Conservation (phyloP, 345 rosid genomes). For the Bruguiera gymnorhiza region DNA sequence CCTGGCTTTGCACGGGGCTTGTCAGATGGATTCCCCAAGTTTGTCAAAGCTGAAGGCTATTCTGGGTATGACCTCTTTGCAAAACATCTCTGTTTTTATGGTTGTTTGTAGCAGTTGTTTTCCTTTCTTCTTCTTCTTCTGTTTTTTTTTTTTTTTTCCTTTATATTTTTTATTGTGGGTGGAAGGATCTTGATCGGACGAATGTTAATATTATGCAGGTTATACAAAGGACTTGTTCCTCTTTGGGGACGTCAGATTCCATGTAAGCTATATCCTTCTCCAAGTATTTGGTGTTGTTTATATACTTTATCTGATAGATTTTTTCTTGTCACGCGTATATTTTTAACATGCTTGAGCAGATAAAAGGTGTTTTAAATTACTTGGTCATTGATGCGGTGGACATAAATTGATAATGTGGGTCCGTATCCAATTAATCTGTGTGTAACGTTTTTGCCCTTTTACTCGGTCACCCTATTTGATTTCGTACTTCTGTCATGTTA, state of each 20-base stretch:
- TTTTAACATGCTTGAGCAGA: too few species aligned
- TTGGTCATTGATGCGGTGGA: too few species aligned
- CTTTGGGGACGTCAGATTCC: constrained; percentile 99
- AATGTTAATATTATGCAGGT: constrained; percentile 36
- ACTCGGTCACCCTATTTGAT: not conserved
- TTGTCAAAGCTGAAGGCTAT: constrained; percentile 69
- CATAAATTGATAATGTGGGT: too few species aligned
- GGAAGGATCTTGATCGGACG: too few species aligned
- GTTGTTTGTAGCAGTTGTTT: not conserved
- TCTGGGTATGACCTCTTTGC: constrained; percentile 42
- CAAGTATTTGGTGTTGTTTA: too few species aligned
- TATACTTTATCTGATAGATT: too few species aligned
- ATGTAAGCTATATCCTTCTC: constrained; percentile 46
- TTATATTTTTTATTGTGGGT: not conserved
- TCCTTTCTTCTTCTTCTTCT: too few species aligned
- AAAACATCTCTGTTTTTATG: not conserved
- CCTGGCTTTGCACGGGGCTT: constrained; percentile 94
- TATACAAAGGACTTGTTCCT: constrained; percentile 84
- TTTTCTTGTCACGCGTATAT: too few species aligned
- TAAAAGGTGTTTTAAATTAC: too few species aligned
- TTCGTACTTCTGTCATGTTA: not conserved
- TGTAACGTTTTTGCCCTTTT: too few species aligned
- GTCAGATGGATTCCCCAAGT: constrained; percentile 84
- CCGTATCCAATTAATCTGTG: too few species aligned
- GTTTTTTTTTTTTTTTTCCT: too few species aligned